Evolutionary conservation across 73 alveolate species (phyloP).

Genomic region (Paramecium primaurelia): DNA sequence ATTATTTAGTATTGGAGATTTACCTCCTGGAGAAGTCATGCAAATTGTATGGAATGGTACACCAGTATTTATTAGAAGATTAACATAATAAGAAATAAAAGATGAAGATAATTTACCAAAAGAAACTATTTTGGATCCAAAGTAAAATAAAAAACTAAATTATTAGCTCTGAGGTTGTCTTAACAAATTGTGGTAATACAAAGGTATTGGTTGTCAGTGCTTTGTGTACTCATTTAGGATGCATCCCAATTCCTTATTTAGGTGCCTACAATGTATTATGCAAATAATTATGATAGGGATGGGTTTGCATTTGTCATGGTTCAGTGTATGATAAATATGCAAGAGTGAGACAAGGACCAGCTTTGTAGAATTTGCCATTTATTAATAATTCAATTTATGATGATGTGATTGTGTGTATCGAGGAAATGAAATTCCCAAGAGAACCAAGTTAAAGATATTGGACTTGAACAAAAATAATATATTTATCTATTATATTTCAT

Average conservation of each 20-base stretch:
- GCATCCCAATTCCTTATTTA: conserved; percentile 92
- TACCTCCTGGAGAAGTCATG: conserved; percentile 95
- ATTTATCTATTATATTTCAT: background rate
- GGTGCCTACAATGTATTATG: conserved; percentile 76
- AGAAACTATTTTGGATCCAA: conserved; percentile 75
- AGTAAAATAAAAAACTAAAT: background rate
- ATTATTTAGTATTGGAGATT: conserved; percentile 67
- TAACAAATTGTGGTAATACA: conserved; percentile 87
- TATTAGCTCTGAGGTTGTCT: conserved; percentile 61
- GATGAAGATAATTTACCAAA: conserved; percentile 74
- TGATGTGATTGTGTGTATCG: conserved; percentile 78
- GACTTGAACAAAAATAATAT: conserved; percentile 44
- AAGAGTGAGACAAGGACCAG: conserved; percentile 93
- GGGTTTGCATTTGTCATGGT: conserved; percentile 96
- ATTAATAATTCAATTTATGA: conserved; percentile 83
- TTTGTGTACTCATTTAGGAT: conserved; percentile 90
- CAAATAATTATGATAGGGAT: conserved; percentile 49
- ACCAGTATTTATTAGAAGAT: conserved; percentile 88
- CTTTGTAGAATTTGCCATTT: conserved; percentile 81
- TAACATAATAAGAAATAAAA: conserved; percentile 78
- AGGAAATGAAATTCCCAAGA: conserved; percentile 84
- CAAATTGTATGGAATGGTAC: conserved; percentile 93
- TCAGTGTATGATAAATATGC: conserved; percentile 91
- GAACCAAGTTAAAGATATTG: conserved; percentile 73
- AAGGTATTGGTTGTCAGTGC: conserved; percentile 87